Percentiles rank a stretch among this genome's conserved stretches.
phyloP scores from a whole-genome alignment of 1,284 basidiomycete genomes.

The Marasmius fiardii region DNA sequence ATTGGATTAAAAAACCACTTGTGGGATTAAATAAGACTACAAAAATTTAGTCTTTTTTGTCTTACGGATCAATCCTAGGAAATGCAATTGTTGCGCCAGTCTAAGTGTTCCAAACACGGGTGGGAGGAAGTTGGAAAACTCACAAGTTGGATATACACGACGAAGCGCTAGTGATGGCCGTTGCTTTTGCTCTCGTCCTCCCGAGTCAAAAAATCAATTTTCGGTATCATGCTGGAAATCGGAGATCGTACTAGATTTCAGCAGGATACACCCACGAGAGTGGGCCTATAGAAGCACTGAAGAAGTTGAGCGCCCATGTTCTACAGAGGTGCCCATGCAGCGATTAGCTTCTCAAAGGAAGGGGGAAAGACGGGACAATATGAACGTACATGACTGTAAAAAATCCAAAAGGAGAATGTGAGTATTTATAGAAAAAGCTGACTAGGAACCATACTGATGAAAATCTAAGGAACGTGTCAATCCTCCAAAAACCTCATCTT shows the following conservation, averaged over 20 bases:
- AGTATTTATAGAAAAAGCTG: constrained; percentile 15
- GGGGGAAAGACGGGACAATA: constrained; percentile 24
- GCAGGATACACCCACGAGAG: constrained; percentile 46
- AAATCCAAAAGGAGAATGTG: too few species aligned
- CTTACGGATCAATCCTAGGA: too few species aligned
- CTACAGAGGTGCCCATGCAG: constrained; percentile 16
- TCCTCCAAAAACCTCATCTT: too few species aligned
- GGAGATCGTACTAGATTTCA: constrained; percentile 37
- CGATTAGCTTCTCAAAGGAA: constrained; percentile 31
- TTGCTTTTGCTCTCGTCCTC: constrained; percentile 57
- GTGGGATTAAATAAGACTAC: too few species aligned
- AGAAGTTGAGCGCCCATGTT: constrained; percentile 49
- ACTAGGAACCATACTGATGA: constrained; percentile 29
- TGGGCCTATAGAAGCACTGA: constrained; percentile 50
- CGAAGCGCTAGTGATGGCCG: constrained; percentile 51
- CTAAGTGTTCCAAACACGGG: background rate
- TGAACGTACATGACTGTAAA: constrained; percentile 19
- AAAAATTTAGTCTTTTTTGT: too few species aligned
- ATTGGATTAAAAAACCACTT: too few species aligned
- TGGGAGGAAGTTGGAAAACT: constrained; percentile 12
- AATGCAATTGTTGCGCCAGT: too few species aligned
- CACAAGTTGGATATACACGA: constrained; percentile 51
- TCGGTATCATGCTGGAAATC: too few species aligned
- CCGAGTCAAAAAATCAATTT: constrained; percentile 46
- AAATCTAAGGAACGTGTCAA: constrained; percentile 27